phyloP scores from a whole-genome alignment of 1,284 basidiomycete genomes.

The Ustilago crameri region DNA sequence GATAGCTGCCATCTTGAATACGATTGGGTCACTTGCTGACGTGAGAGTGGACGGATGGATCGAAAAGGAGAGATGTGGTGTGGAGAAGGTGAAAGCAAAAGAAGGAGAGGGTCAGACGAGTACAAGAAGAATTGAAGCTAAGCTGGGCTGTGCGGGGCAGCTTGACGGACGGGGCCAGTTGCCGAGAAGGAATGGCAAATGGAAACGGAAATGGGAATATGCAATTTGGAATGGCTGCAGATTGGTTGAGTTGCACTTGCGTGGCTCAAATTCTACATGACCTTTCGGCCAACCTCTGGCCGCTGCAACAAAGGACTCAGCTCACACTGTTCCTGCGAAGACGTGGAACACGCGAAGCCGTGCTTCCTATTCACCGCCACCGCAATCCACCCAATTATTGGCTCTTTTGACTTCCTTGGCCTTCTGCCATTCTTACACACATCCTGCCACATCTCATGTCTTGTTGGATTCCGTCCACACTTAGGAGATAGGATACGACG shows the following conservation, averaged over 20 bases:
- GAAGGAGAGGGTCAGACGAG: not conserved
- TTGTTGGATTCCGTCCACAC: too few relatives aligned
- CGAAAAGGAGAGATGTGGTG: not conserved
- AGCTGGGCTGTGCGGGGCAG: not conserved
- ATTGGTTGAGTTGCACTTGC: not conserved
- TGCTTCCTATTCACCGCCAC: too few relatives aligned
- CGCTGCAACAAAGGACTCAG: too few relatives aligned
- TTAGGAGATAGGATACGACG: too few relatives aligned
- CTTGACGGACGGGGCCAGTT: not conserved
- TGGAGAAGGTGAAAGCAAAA: not conserved
- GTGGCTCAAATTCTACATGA: not conserved
- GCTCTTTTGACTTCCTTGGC: not conserved
- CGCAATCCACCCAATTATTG: not conserved
- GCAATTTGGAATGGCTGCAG: slow-evolving; percentile 4
- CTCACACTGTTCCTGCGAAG: too few relatives aligned
- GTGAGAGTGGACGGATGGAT: slow-evolving; percentile 11
- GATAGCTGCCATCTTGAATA: slow-evolving; percentile 41
- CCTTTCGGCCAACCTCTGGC: too few relatives aligned
- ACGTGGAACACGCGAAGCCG: too few relatives aligned
- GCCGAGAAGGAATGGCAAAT: not conserved
- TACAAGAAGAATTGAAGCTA: slow-evolving; percentile 5
- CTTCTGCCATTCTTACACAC: slow-evolving; percentile 1
- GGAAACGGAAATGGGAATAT: not conserved
- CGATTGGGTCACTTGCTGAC: slow-evolving; percentile 13
- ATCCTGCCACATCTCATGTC: too few relatives aligned